phyloP scores from a whole-genome alignment of 73 alveolate genomes.

The Uronychia binucleata region DNA sequence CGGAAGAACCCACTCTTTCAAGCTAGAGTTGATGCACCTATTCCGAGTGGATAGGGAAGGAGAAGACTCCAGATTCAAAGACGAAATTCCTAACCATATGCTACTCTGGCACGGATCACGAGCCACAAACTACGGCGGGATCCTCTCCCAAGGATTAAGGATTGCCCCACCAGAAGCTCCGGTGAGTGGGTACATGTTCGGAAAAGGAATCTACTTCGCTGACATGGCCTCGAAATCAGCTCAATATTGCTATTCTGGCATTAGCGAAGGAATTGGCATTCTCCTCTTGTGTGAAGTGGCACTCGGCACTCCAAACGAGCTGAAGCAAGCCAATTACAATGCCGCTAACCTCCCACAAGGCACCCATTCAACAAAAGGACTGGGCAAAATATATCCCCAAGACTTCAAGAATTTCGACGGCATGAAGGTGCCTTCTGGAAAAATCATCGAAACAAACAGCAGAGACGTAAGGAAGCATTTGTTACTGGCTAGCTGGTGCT shows the following conservation, averaged over 20 bases:
- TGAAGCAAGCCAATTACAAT: slow-evolving; percentile 82
- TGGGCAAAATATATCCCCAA: slow-evolving; percentile 86
- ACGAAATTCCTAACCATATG: slow-evolving; percentile 63
- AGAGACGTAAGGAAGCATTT: not conserved
- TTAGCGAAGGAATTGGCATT: slow-evolving; percentile 82
- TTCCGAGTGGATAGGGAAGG: slow-evolving; percentile 75
- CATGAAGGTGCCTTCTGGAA: slow-evolving; percentile 80
- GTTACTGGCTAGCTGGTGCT: slow-evolving; percentile 55
- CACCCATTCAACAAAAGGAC: slow-evolving; percentile 77
- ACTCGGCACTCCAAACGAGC: slow-evolving; percentile 88
- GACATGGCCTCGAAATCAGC: slow-evolving; percentile 90
- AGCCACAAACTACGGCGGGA: slow-evolving; percentile 90
- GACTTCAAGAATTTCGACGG: slow-evolving; percentile 64
- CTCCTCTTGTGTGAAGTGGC: slow-evolving; percentile 97
- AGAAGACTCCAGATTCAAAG: slow-evolving; percentile 70
- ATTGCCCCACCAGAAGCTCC: slow-evolving; percentile 99
- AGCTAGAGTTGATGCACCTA: slow-evolving; percentile 56
- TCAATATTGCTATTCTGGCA: slow-evolving; percentile 79
- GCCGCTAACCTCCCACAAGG: slow-evolving; percentile 77
- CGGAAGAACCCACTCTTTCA: slow-evolving; percentile 38
- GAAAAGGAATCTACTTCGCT: slow-evolving; percentile 99
- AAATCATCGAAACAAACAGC: slow-evolving; percentile 4
- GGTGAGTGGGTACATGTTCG: slow-evolving; percentile 94
- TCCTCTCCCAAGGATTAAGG: slow-evolving; percentile 93
- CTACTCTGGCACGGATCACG: slow-evolving; percentile 98